Evolutionary conservation across 495 filamentous ascomycete genomes (phyloP), one percentile per base, ranked within the genome.

Genomic region (Arthonia radiata): DNA sequence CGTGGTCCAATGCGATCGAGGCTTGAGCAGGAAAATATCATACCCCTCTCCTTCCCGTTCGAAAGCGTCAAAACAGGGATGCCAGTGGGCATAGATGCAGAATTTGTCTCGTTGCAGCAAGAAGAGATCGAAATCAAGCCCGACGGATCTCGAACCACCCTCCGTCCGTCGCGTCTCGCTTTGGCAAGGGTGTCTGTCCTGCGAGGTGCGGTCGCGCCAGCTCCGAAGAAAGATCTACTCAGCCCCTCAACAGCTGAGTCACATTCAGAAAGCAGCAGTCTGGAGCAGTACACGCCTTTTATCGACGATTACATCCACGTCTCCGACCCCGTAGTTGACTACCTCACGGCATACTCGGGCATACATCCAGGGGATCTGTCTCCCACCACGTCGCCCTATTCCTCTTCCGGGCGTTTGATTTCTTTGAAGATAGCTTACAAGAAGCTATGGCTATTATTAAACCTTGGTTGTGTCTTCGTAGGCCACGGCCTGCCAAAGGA

Each of bases 241-340:
- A n/a, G n/a, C n/a, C 19, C 19, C 19, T 11, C 19, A 22, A 22
- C 19, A 11, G 19, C 11, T 22, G 19, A 6, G 11, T 22, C 19
- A 7, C 7, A 6, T 22, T 50, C 61, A 2, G 82, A 78, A 18
- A 7, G 19, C 11, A 22, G 19, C 19, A 22, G 19, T 22, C 7
- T 7, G 6, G 19, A 11, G 7, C 7, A 22, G 7, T 22, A 22
- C 19, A 47, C 71, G 0, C 74, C 86, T 0, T 93, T 94, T 43
- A 81, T 99, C 24, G 86, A 99, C 42, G 86, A 99, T 44, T 94
- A 94, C 49, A 91, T 99, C 31, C 67, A 64, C 12, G 79, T 81
- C 31, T 67, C 69, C 13, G 86, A 92, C 34, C 68, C 71, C 0
- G 73, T 99, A n/a, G 75, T 92, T 22, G 86, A 99, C 49, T 91